Evolutionary conservation across 306 rosid genomes (phyloP), one percentile per base, ranked within the genome.

Genomic region (Medicago arabica): DNA sequence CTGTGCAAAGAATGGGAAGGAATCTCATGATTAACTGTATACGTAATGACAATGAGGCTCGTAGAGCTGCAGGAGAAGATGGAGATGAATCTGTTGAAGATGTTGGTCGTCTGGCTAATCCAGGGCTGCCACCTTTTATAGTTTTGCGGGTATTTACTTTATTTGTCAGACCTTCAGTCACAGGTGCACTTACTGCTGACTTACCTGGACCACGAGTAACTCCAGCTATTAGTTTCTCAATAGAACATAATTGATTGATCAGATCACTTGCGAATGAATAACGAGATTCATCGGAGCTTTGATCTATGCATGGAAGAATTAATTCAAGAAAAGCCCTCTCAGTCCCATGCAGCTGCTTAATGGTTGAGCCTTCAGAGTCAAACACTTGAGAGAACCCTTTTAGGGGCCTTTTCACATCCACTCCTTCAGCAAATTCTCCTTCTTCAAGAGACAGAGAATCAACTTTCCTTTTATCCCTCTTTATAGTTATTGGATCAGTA

Each of bases 271-370:
- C 96, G 87, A 94, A 91, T 55, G 93, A 85, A 73, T 89, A 86
- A 44, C 94, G 90, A 15, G 97, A 91, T 68, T 91, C 98, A 77
- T 89, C 94, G 19, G 97, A 91, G 84, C 96, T 89, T 71, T 84
- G 98, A 85, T 94, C 98, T 74, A 91, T 89, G 86, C 96, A 94
- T 43, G 98, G 94, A 85, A 91, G 92, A 83, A 91, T 83, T 54
- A 94, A 85, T 75, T 87, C 94, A 67, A 87, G 59, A 73, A 91
- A 85, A 77, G 97, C 96, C 88, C 83, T 91, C 89, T 91, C 96
- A 14, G 94, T 86, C 81, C 75, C 96, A 80, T 78, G 84, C 83
- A 83, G 94, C 87, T 80, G 90, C 55, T 75, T 77, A 54, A 67
- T 63, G 80, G 81, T 82, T 28, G 77, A 80, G 74, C 76, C 54